Conservation (phyloP, 2,329 filamentous ascomycete species). For the Chrysoporthe deuterocubensis region DNA sequence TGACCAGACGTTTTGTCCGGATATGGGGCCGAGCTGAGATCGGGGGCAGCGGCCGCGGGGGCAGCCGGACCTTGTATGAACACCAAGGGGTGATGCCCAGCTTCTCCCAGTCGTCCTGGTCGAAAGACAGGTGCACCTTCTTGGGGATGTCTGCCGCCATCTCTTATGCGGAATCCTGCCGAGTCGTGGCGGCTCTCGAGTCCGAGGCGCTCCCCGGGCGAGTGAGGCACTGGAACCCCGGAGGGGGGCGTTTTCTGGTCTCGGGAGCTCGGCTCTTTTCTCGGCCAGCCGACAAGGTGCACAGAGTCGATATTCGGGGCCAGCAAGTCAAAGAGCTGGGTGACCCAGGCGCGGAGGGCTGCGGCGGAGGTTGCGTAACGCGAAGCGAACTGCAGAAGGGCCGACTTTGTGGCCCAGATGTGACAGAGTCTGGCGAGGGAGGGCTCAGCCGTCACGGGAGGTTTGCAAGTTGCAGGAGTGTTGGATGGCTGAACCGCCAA, state of each 20-base stretch:
- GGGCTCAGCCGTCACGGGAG: background rate
- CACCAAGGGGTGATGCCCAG: slow-evolving; percentile 19
- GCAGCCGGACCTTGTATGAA: slow-evolving; percentile 15
- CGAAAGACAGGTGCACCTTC: background rate
- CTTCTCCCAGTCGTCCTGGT: slow-evolving; percentile 2
- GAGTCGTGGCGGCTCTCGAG: background rate
- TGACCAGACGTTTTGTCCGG: slow-evolving; percentile 25
- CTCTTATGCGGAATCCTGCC: background rate
- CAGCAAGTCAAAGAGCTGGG: no score
- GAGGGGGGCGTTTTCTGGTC: background rate
- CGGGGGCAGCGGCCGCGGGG: slow-evolving; percentile 20
- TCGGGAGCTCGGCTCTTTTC: background rate
- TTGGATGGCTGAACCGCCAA: background rate
- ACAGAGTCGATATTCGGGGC: background rate
- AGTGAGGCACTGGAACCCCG: background rate
- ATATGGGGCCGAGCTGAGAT: slow-evolving; percentile 14
- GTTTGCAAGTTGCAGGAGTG: background rate
- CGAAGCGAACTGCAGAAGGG: background rate
- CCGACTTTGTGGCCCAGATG: background rate
- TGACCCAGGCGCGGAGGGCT: background rate
- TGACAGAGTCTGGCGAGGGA: background rate
- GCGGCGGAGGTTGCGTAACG: background rate
- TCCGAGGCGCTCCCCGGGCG: background rate
- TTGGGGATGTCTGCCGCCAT: slow-evolving; percentile 4
- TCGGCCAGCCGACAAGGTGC: background rate